Percentiles rank a stretch among this genome's conserved stretches.
Conservation (phyloP, 2,329 filamentous ascomycete genomes). For the Teratosphaeria destructans region DNA sequence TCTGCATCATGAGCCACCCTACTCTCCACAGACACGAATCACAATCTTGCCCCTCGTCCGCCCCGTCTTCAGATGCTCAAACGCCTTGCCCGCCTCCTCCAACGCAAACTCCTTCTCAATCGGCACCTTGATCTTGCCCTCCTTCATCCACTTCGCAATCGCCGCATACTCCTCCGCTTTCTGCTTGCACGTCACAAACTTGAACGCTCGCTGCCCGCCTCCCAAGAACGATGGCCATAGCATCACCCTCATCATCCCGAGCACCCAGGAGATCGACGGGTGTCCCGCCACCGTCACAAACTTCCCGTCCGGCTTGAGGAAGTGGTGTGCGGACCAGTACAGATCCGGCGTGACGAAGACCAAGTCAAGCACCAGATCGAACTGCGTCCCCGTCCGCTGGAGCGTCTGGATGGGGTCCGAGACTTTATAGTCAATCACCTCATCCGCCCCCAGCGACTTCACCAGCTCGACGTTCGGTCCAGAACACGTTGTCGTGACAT, state of each 20-base stretch:
- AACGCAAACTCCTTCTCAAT: conserved; percentile 47
- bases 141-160: conserved; percentile 45
- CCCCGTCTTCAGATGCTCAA: conserved; percentile 47
- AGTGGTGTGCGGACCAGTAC: conserved; percentile 44
- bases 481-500: conserved; percentile 51
- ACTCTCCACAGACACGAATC: conserved; percentile 15
- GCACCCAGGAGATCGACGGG: conserved; percentile 13
- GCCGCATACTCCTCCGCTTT: conserved; percentile 36
- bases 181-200: conserved; percentile 29
- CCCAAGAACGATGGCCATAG: conserved; percentile 37
- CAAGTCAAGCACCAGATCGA: conserved; percentile 48
- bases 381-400: conserved; percentile 36
- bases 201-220: conserved; percentile 39
- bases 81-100: conserved; percentile 47
- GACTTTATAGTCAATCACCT: conserved; percentile 50
- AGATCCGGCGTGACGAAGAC: conserved; percentile 42
- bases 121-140: conserved; percentile 48
- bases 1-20: background rate
- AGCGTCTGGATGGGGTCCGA: conserved; percentile 39
- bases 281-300: conserved; percentile 44
- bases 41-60: conserved; percentile 52
- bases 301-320: conserved; percentile 37
- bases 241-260: conserved; percentile 27
- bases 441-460: conserved; percentile 50
- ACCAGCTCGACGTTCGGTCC: conserved; percentile 47